phyloP scores from a whole-genome alignment of 2,329 filamentous ascomycete species.

The Phyllosticta citribraziliensis region DNA sequence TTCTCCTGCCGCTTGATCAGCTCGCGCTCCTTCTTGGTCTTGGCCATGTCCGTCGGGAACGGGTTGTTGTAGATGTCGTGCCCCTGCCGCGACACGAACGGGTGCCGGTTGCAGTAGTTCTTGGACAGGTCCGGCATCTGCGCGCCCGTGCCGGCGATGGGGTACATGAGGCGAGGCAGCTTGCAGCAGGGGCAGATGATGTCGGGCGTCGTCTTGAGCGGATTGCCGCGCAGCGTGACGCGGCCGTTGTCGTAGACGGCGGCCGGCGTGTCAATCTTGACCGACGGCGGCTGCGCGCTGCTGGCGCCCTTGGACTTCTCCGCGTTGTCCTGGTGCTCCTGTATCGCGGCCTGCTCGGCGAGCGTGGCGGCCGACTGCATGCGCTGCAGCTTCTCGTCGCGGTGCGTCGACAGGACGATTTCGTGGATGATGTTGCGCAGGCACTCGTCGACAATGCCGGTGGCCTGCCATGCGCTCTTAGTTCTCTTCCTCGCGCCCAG shows the following conservation, averaged over 20 bases:
- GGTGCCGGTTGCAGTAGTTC: conserved; percentile 70
- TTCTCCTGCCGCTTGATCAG: conserved; percentile 33
- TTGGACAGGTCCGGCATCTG: conserved; percentile 49
- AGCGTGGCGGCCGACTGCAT: conserved; percentile 49
- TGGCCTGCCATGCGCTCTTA: conserved; percentile 18
- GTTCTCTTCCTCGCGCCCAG: not conserved
- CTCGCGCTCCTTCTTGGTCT: conserved; percentile 65
- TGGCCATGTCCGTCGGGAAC: conserved; percentile 65
- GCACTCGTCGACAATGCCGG: conserved; percentile 58
- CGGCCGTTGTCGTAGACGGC: conserved; percentile 61
- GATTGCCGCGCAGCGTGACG: conserved; percentile 61
- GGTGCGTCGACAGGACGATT: conserved; percentile 63
- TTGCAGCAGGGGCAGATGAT: conserved; percentile 67
- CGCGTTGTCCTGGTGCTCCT: conserved; percentile 40
- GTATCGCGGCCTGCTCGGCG: conserved; percentile 29
- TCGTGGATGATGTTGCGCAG: conserved; percentile 70
- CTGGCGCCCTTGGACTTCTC: conserved; percentile 37
- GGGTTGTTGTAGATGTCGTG: conserved; percentile 78
- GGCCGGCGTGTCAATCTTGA: conserved; percentile 50
- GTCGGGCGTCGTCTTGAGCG: conserved; percentile 59
- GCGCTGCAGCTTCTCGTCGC: conserved; percentile 66
- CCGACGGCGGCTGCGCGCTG: conserved; percentile 42
- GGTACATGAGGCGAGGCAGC: conserved; percentile 62
- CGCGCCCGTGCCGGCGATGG: conserved; percentile 60
- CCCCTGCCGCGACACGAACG: conserved; percentile 65